Percentiles rank a stretch among this genome's conserved stretches.
These are phyloP conservation scores for Thraustotheca clavata DNA, from an alignment of 352 stramenopile species.

Conservation along the genomic window DNA sequence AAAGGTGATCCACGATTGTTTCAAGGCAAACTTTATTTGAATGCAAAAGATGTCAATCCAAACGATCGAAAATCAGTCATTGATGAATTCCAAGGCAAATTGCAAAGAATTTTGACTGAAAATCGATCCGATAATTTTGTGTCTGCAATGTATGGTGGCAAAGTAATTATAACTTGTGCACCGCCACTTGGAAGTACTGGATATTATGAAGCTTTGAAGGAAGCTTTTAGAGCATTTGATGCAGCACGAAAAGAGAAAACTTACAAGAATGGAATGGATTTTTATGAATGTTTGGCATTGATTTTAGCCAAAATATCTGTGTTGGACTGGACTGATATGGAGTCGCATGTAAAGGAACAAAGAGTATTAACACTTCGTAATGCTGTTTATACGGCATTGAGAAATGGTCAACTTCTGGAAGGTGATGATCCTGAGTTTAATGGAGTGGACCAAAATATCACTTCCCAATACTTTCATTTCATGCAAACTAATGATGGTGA, in stretches of 20 bases:
- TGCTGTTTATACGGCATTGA: not conserved
- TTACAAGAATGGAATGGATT: constrained; percentile 38
- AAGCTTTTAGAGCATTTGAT: constrained; percentile 34
- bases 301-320: constrained; percentile 68
- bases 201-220: constrained; percentile 51
- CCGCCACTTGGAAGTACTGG: constrained; percentile 51
- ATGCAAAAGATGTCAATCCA: constrained; percentile 65
- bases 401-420: not conserved
- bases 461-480: no score
- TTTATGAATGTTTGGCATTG: constrained; percentile 60
- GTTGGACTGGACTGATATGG: constrained; percentile 62
- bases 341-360: constrained; percentile 30
- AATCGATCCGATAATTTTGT: constrained; percentile 60
- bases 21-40: constrained; percentile 50
- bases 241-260: constrained; percentile 23
- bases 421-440: not conserved
- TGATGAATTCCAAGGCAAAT: constrained; percentile 39
- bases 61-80: constrained; percentile 48
- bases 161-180: constrained; percentile 54
- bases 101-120: constrained; percentile 33
- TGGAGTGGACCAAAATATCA: not conserved
- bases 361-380: not conserved
- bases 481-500: not conserved
- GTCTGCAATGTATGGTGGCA: constrained; percentile 49
- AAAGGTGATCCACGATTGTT: constrained; percentile 56